Percentiles rank a stretch among this genome's conserved stretches.
Evolutionary conservation across 1,284 basidiomycete genomes (phyloP).

Genomic region (Porogramme epimiltina): DNA sequence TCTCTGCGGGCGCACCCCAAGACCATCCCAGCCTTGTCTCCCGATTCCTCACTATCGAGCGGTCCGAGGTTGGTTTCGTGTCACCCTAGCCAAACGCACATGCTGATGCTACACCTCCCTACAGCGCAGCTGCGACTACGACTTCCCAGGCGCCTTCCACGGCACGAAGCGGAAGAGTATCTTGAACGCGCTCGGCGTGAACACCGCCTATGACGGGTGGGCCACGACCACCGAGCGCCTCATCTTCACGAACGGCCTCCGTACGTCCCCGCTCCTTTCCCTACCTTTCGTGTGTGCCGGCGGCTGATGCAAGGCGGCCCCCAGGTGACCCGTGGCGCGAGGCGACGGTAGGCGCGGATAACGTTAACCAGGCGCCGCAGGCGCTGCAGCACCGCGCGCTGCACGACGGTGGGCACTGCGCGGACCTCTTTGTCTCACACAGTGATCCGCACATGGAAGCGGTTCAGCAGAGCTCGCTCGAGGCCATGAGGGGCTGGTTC

Average conservation of each 20-base stretch:
- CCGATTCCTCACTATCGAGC: constrained; percentile 53
- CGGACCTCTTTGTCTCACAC: constrained; percentile 48
- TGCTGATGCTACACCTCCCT: constrained; percentile 27
- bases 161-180: constrained; percentile 15
- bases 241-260: constrained; percentile 66
- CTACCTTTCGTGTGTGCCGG: neutral
- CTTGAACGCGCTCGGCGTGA: constrained; percentile 41
- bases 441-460: constrained; percentile 42
- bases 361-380: constrained; percentile 36
- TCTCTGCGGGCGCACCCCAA: constrained; percentile 55
- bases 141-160: constrained; percentile 55
- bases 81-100: neutral
- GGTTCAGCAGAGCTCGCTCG: constrained; percentile 48
- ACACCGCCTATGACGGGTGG: constrained; percentile 59
- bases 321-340: constrained; percentile 72
- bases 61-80: constrained; percentile 46
- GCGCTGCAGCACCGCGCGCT: constrained; percentile 52
- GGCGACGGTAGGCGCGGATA: constrained; percentile 61
- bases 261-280: constrained; percentile 41
- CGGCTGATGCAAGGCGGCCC: neutral
- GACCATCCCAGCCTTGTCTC: constrained; percentile 52
- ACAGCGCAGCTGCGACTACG: constrained; percentile 60
- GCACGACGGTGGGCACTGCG: constrained; percentile 64
- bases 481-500: constrained; percentile 18
- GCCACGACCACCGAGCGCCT: constrained; percentile 53